Evolutionary conservation across 768 basidiomycete genomes (phyloP).

Genomic region (Boletus eberwhitei): DNA sequence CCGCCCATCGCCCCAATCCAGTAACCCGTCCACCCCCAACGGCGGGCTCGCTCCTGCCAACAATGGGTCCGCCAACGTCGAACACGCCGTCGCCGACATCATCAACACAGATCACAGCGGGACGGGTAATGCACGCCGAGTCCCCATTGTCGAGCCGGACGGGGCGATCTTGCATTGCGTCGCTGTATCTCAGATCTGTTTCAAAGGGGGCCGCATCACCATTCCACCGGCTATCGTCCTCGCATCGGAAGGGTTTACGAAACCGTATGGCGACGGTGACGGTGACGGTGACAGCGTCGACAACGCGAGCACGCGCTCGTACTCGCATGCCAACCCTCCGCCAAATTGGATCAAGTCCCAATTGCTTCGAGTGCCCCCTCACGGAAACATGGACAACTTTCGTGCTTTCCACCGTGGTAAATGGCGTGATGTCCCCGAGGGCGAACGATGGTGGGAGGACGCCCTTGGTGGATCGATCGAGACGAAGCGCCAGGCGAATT

Average conservation of each 20-base stretch:
- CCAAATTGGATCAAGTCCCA: conserved; percentile 27
- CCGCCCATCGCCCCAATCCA: conserved; percentile 22
- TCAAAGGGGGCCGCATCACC: conserved; percentile 70
- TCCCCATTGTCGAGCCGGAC: conserved; percentile 35
- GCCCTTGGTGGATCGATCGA: conserved; percentile 53
- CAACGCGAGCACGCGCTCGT: conserved; percentile 19
- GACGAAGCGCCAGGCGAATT: conserved; percentile 28
- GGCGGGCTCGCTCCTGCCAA: background rate
- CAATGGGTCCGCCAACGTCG: conserved; percentile 12
- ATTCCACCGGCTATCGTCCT: conserved; percentile 65
- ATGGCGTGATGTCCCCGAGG: conserved; percentile 59
- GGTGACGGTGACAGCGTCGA: background rate
- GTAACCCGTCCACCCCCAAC: conserved; percentile 24
- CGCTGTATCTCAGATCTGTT: conserved; percentile 60
- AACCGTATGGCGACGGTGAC: conserved; percentile 11
- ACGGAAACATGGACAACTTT: conserved; percentile 19
- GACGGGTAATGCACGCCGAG: background rate
- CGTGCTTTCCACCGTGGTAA: conserved; percentile 50
- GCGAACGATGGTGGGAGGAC: conserved; percentile 66
- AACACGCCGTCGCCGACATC: conserved; percentile 13
- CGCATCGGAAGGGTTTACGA: conserved; percentile 54
- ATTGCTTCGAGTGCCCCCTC: conserved; percentile 20
- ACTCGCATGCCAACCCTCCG: conserved; percentile 32
- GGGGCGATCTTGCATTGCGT: conserved; percentile 61
- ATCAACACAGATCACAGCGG: background rate